Evolutionary conservation across 2,329 filamentous ascomycete species (phyloP).

Genomic region (Niveomyces coronatus): DNA sequence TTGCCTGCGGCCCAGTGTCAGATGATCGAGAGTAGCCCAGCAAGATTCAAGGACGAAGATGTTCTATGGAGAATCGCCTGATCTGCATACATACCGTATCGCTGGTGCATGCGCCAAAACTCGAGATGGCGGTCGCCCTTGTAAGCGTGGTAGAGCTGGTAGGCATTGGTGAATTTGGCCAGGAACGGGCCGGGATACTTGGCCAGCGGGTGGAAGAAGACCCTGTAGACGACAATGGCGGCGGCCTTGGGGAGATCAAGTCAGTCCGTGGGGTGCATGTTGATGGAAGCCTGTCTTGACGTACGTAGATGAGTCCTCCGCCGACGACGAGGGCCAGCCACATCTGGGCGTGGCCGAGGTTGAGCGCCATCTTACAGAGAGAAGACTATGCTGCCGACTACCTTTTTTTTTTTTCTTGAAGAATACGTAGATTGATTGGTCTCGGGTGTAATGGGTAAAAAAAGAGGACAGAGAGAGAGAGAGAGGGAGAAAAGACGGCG

Average conservation of each 20-base stretch:
- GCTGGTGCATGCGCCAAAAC: slow-evolving; percentile 58
- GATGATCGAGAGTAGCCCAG: background rate
- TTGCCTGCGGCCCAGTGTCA: slow-evolving; percentile 30
- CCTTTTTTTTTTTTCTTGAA: too few relatives aligned
- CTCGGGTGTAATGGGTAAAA: background rate
- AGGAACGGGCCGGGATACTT: slow-evolving; percentile 55
- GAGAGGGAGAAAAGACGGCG: background rate
- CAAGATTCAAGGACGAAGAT: too few relatives aligned
- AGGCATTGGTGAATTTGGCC: slow-evolving; percentile 52
- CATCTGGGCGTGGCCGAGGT: slow-evolving; percentile 26
- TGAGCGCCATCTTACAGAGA: slow-evolving; percentile 17
- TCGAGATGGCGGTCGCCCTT: slow-evolving; percentile 66
- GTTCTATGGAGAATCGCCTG: too few relatives aligned
- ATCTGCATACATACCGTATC: slow-evolving; percentile 61
- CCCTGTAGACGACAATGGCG: slow-evolving; percentile 40
- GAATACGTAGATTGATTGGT: too few relatives aligned
- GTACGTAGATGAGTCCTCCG: slow-evolving; percentile 30
- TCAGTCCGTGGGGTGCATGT: background rate
- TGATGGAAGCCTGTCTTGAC: slow-evolving; percentile 13
- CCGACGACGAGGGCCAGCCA: slow-evolving; percentile 30
- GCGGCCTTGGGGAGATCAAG: slow-evolving; percentile 20
- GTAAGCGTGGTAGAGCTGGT: slow-evolving; percentile 64
- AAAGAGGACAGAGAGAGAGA: background rate
- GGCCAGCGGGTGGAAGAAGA: slow-evolving; percentile 54
- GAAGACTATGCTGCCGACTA: background rate